Base-by-base conservation (phyloP, 495 filamentous ascomycete species). In the Parathielavia appendiculata region DNA sequence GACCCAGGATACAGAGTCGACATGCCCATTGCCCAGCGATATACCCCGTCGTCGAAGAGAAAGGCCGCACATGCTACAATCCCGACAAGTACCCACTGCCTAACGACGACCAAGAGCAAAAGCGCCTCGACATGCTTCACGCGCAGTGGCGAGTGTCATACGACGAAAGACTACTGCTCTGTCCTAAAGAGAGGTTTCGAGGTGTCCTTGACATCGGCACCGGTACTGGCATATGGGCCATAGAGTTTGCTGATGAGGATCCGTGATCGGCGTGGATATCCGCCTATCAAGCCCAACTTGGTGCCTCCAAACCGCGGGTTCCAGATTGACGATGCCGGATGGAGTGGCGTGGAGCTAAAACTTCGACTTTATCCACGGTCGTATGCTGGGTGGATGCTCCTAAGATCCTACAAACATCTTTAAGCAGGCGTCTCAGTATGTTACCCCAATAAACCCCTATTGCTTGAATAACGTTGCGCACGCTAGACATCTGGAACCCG, bases 211-310 rank as follows among this genome's bases (percentile, higher is more conserved):
- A 30, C 26, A 30, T 30, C 26, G 26, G 26, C 32, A 16, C 23
- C 23, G 26, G 26, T 6, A 30, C 26, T 30, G 26, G 26, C 26
- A 30, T 6, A 30, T 30, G 26, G 26, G 26, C 46, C 14, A 49
- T 49, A 23, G 46, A 49, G 23, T 16, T 49, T 11, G 46, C 46
- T 20, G 46, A 49, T 17, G 16, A 11, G 12, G 9, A 49, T 17
- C 46, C 26, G 19, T 49, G 2, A 49, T 49, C 23, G 46, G 46
- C 46, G n/a, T 16, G 10, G 46, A 49, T 14, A 49, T 49, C 46
- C n/a, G n/a, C 46, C 46, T 9, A 49, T 49, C 46, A 23, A 49
- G 23, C 46, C 46, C 14, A 5, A 9, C 4, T 32, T 10, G 26
- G 46, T 49, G 46, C 46, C 46, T 4, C 46, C 23, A 5, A 32